Evolutionary conservation across 371 early-diverging fungal species (phyloP).

Genomic region (Mucor plumbeus): DNA sequence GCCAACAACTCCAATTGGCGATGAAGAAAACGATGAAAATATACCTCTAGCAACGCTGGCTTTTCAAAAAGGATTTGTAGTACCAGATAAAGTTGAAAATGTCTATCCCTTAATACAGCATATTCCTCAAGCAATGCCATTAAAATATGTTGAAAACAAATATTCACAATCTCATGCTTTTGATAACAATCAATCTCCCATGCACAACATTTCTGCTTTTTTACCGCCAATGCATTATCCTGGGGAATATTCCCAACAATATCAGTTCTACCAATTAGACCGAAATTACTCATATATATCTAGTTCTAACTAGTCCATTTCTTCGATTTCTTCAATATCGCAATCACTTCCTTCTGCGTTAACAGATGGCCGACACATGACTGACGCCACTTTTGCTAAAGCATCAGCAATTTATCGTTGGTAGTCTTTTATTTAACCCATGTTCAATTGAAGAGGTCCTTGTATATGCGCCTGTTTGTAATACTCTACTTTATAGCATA

Average conservation of each 20-base stretch:
- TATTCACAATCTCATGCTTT: background rate
- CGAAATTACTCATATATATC: background rate
- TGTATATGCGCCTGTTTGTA: too few species aligned
- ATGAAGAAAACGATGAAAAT: constrained; percentile 14
- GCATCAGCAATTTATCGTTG: too few species aligned
- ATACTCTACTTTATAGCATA: too few species aligned
- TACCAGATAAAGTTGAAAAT: background rate
- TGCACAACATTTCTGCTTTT: background rate
- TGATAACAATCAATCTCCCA: background rate
- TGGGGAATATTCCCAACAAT: background rate
- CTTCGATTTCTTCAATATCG: background rate
- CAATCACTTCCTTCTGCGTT: background rate
- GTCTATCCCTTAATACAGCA: background rate
- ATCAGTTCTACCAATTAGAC: background rate
- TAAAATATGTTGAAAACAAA: background rate
- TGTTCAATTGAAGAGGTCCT: too few species aligned
- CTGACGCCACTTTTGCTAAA: too few species aligned
- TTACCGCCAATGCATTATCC: background rate
- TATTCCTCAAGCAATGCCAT: background rate
- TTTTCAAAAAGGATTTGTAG: constrained; percentile 4
- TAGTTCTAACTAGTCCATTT: background rate
- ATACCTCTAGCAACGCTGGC: constrained; percentile 12
- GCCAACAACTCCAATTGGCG: background rate
- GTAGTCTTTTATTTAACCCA: too few species aligned
- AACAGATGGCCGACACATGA: too few species aligned